These are phyloP conservation scores for Ceratorhiza oryzae-sativae DNA, from an alignment of 1,284 basidiomycete genomes.

Conservation along the genomic window DNA sequence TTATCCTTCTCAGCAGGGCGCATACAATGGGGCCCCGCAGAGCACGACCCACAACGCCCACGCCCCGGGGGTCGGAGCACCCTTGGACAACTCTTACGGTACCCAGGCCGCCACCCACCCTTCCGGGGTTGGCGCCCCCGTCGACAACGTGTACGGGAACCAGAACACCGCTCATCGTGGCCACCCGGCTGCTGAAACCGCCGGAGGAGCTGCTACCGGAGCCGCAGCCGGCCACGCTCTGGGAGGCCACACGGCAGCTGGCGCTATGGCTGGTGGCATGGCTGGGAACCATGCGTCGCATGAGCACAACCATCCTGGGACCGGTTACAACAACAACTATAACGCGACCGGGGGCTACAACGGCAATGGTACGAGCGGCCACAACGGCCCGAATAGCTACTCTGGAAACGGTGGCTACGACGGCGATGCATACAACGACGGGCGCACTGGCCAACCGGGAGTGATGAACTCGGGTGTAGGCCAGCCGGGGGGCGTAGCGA, in stretches of 20 bases:
- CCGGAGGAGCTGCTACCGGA: constrained; percentile 12
- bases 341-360: not conserved
- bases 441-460: not conserved
- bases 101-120: constrained; percentile 5
- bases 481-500: not conserved
- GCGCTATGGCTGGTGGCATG: constrained; percentile 22
- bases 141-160: constrained; percentile 2
- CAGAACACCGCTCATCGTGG: not conserved
- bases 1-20: constrained; percentile 7
- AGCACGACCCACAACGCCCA: not conserved
- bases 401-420: not conserved
- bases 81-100: constrained; percentile 9
- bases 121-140: constrained; percentile 17
- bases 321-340: not conserved
- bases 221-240: constrained; percentile 20
- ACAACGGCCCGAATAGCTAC: not conserved
- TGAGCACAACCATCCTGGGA: constrained; percentile 5
- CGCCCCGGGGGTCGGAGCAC: constrained; percentile 11
- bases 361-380: not conserved
- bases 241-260: constrained; percentile 9
- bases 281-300: constrained; percentile 14
- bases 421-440: not conserved
- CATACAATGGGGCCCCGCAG: constrained; percentile 14
- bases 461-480: not conserved
- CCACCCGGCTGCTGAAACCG: constrained; percentile 9